These are phyloP conservation scores for Populus hybrid DNA, from an alignment of 441 rosid genomes.

Conservation along the genomic window DNA sequence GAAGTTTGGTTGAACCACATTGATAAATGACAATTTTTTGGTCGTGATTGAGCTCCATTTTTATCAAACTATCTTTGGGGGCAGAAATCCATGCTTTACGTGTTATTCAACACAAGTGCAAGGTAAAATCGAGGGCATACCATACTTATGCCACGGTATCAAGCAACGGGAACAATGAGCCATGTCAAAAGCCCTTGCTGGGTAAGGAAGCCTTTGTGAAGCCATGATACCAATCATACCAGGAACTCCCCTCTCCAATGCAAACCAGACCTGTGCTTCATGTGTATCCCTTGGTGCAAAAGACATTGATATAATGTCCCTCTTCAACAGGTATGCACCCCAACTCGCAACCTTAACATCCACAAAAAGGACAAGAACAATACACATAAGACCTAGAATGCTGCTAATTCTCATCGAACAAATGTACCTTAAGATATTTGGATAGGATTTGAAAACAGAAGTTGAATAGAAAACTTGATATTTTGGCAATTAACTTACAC, in stretches of 20 bases:
- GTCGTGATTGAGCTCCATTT: neutral
- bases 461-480: neutral
- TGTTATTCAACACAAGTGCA: neutral
- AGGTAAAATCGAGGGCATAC: slow-evolving; percentile 29
- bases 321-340: slow-evolving; percentile 87
- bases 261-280: slow-evolving; percentile 97
- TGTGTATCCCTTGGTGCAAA: slow-evolving; percentile 97
- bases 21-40: neutral
- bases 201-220: slow-evolving; percentile 83
- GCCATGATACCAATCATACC: slow-evolving; percentile 87
- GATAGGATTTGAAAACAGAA: neutral
- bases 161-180: slow-evolving; percentile 97
- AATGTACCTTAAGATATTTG: neutral
- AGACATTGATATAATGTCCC: slow-evolving; percentile 73
- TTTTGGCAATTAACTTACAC: slow-evolving; percentile 47
- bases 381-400: slow-evolving; percentile 7
- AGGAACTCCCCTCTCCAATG: slow-evolving; percentile 96
- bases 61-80: neutral
- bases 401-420: neutral
- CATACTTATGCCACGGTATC: slow-evolving; percentile 72
- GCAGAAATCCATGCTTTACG: neutral
- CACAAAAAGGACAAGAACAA: neutral
- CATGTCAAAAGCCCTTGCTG: slow-evolving; percentile 91
- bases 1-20: neutral
- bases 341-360: slow-evolving; percentile 82